These are phyloP conservation scores for Dactylonectria macrodidyma DNA, from an alignment of 2,329 filamentous ascomycete species.

Conservation along the genomic window DNA sequence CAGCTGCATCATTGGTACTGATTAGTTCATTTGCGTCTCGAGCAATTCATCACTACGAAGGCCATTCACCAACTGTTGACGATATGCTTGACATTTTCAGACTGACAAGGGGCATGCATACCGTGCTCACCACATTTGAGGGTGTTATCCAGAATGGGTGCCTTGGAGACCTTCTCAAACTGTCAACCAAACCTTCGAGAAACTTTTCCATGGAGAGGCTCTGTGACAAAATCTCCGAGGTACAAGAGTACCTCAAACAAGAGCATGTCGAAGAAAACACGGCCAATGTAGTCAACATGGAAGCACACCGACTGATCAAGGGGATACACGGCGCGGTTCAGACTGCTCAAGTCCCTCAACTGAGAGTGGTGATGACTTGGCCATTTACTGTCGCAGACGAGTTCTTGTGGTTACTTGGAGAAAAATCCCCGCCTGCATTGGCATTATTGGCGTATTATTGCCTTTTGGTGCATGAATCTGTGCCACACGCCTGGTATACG, in stretches of 20 bases:
- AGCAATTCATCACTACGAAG: not conserved
- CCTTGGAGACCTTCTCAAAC: not conserved
- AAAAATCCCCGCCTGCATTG: not conserved
- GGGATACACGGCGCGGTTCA: not conserved
- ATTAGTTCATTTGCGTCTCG: not conserved
- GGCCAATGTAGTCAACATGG: not conserved
- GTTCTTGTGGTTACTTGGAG: not conserved
- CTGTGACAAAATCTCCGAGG: not conserved
- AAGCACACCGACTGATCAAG: not conserved
- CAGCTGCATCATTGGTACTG: not conserved
- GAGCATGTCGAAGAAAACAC: not conserved
- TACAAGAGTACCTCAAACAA: not conserved
- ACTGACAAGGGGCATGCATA: not conserved
- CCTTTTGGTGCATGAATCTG: not conserved
- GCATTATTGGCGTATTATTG: not conserved
- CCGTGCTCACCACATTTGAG: not conserved
- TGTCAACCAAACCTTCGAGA: not conserved
- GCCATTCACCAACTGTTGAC: not conserved
- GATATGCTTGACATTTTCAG: not conserved
- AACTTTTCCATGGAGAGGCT: not conserved
- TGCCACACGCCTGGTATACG: not conserved
- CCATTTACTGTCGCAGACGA: not conserved
- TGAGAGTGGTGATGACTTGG: not conserved
- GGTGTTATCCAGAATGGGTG: not conserved
- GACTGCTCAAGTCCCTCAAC: not conserved